Evolutionary conservation across 2,329 filamentous ascomycete genomes (phyloP).

Genomic region (Aschersonia sp.): DNA sequence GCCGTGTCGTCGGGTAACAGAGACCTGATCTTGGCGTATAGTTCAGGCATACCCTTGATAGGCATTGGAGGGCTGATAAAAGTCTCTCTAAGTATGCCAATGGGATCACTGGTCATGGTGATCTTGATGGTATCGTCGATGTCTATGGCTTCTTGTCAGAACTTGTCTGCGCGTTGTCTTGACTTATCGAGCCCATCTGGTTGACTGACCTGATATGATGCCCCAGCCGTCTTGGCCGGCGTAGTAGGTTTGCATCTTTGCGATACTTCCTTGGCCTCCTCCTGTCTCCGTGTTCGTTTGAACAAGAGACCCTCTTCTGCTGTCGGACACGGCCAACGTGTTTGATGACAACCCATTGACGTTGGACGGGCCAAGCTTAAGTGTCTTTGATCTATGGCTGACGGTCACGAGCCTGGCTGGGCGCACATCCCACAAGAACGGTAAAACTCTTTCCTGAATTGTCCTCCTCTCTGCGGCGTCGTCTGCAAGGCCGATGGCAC

Average conservation of each 20-base stretch:
- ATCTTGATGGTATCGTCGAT: slow-evolving; percentile 94
- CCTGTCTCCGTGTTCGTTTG: slow-evolving; percentile 35
- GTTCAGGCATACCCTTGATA: slow-evolving; percentile 67
- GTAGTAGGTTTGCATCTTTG: slow-evolving; percentile 57
- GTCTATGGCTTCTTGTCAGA: slow-evolving; percentile 31
- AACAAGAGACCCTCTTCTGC: slow-evolving; percentile 28
- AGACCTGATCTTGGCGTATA: slow-evolving; percentile 54
- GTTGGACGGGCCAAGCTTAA: slow-evolving; percentile 54
- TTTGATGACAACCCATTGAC: slow-evolving; percentile 59
- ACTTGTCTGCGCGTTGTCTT: neutral
- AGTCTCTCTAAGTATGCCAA: slow-evolving; percentile 69
- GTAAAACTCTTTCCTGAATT: slow-evolving; percentile 54
- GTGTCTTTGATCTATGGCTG: slow-evolving; percentile 31
- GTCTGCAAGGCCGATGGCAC: slow-evolving; percentile 50
- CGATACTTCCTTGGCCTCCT: slow-evolving; percentile 34
- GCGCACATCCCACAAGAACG: slow-evolving; percentile 64
- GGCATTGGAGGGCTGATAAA: slow-evolving; percentile 63
- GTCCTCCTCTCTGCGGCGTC: slow-evolving; percentile 42
- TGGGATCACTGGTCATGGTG: slow-evolving; percentile 65
- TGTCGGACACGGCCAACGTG: slow-evolving; percentile 33
- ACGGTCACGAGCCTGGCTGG: slow-evolving; percentile 56
- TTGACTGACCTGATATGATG: slow-evolving; percentile 51
- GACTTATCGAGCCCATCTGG: neutral
- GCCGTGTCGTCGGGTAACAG: slow-evolving; percentile 43
- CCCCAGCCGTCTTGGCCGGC: slow-evolving; percentile 70